Evolutionary conservation across 371 early-diverging fungal species (phyloP).

Genomic region (Homolaphlyctis polyrhiza): DNA sequence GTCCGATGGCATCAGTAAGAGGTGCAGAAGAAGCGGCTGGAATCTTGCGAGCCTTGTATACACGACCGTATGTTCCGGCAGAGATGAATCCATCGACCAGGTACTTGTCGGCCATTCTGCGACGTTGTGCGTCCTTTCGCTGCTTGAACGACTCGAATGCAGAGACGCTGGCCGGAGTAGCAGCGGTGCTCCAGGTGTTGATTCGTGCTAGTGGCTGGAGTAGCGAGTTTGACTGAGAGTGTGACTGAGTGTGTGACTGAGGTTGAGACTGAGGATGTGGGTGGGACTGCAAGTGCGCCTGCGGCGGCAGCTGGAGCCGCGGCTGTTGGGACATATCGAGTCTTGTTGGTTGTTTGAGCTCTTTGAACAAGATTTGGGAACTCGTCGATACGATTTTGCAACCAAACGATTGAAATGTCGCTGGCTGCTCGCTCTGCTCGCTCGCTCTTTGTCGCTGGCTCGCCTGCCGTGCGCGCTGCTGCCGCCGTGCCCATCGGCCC

Average conservation of each 20-base stretch:
- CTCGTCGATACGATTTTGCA: no score
- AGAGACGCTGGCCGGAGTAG: background rate
- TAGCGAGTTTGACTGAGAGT: no score
- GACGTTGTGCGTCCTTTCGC: constrained; percentile 49
- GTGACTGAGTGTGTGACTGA: no score
- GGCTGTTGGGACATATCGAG: no score
- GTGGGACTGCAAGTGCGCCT: no score
- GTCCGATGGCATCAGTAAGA: no score
- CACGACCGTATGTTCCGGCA: constrained; percentile 92
- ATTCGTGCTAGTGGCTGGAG: no score
- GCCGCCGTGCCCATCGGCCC: background rate
- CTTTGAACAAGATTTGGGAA: no score
- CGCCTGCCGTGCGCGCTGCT: background rate
- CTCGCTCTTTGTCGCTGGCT: background rate
- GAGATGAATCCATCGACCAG: constrained; percentile 84
- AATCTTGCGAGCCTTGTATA: constrained; percentile 70
- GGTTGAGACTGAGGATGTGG: no score
- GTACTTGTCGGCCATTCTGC: constrained; percentile 69
- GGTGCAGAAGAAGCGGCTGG: no score
- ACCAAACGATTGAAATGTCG: background rate
- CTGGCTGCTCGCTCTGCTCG: background rate
- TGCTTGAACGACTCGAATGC: constrained; percentile 6
- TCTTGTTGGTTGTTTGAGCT: no score
- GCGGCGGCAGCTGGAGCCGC: no score
- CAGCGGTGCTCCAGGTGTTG: background rate